phyloP scores from a whole-genome alignment of 2,329 filamentous ascomycete genomes.

The Botrytis medusae region DNA sequence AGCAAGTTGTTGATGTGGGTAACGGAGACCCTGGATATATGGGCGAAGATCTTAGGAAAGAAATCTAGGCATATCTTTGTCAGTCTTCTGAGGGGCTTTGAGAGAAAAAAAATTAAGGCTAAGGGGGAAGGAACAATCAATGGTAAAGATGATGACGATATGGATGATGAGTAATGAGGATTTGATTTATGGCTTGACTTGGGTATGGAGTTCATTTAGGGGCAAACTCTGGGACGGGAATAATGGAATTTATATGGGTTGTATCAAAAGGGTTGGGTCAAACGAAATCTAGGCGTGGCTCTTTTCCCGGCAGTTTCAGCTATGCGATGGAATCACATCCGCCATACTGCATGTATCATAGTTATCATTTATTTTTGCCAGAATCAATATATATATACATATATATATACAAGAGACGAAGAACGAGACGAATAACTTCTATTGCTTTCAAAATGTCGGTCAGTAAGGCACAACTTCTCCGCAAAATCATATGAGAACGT shows the following conservation, averaged over 20 bases:
- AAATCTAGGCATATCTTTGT: conserved; percentile 17
- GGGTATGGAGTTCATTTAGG: not conserved
- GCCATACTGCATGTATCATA: not conserved
- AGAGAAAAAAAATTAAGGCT: not conserved
- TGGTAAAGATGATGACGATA: conserved; percentile 5
- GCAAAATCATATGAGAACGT: not conserved
- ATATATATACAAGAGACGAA: not conserved
- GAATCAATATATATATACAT: not conserved
- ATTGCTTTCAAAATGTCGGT: not conserved
- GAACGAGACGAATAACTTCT: not conserved
- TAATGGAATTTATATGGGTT: not conserved
- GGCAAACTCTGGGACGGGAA: not conserved
- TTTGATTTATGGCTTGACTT: not conserved
- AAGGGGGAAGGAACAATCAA: not conserved
- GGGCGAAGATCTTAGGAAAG: conserved; percentile 26
- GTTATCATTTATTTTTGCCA: not conserved
- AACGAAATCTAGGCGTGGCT: not conserved
- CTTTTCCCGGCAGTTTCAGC: not conserved
- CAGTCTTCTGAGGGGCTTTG: not conserved
- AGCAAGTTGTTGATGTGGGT: conserved; percentile 48
- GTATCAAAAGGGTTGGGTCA: not conserved
- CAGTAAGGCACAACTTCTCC: not conserved
- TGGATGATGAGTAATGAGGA: conserved; percentile 2
- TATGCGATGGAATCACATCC: not conserved
- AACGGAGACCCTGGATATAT: conserved; percentile 46